phyloP scores from a whole-genome alignment of 2,329 filamentous ascomycete species.

The Onygenales sp. region DNA sequence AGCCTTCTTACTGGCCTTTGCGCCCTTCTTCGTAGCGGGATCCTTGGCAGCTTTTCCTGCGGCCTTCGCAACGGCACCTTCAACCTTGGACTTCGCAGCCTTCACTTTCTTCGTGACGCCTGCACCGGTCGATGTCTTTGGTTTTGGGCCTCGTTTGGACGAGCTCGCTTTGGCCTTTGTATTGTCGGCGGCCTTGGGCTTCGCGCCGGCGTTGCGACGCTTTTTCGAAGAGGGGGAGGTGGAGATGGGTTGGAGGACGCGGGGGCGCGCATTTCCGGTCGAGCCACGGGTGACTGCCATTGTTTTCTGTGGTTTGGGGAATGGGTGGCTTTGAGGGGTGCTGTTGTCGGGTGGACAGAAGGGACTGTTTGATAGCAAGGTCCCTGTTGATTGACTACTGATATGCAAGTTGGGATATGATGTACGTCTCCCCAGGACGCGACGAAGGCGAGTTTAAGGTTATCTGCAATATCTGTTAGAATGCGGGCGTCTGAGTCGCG shows the following conservation, averaged over 20 bases:
- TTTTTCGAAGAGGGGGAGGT: background rate
- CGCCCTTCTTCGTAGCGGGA: background rate
- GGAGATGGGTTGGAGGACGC: conserved; percentile 2
- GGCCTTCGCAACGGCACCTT: background rate
- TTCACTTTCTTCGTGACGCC: background rate
- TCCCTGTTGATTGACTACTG: no score
- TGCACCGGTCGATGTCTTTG: background rate
- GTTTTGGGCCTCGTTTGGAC: background rate
- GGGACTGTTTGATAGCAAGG: no score
- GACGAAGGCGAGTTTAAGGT: no score
- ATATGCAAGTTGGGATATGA: no score
- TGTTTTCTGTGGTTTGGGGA: no score
- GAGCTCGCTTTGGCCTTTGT: background rate
- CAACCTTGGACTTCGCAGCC: background rate
- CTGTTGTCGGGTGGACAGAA: no score
- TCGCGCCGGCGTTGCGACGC: background rate
- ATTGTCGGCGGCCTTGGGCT: background rate
- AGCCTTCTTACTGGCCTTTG: background rate
- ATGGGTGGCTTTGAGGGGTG: no score
- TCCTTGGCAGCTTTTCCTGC: background rate
- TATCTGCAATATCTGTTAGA: no score
- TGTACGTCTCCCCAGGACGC: no score
- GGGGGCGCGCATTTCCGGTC: conserved; percentile 5
- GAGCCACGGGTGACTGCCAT: conserved; percentile 5
- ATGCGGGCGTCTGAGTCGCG: no score